These are phyloP conservation scores for Parastagonospora nodorum DNA, from an alignment of 2,329 filamentous ascomycete genomes.

Conservation along the genomic window DNA sequence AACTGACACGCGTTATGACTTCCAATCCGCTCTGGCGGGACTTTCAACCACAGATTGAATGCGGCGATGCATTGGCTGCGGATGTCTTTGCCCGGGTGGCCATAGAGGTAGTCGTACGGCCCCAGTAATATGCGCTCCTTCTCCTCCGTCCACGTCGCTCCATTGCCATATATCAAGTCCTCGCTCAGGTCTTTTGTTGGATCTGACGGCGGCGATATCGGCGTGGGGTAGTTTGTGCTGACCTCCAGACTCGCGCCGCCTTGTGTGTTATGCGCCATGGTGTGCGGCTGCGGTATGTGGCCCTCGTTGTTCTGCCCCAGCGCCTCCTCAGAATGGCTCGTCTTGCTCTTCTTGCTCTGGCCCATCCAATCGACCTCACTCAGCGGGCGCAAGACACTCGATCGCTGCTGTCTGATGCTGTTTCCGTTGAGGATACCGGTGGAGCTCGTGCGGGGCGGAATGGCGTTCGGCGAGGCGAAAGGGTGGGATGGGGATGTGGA, in stretches of 20 bases:
- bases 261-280: conserved; percentile 14
- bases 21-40: conserved; percentile 71
- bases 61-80: conserved; percentile 77
- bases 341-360: conserved; percentile 47
- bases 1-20: conserved; percentile 77
- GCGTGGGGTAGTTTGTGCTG: conserved; percentile 35
- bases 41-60: conserved; percentile 80
- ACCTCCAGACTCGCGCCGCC: conserved; percentile 8
- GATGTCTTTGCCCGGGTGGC: conserved; percentile 84
- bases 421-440: conserved; percentile 39
- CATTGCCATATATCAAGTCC: conserved; percentile 49
- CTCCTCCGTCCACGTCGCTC: conserved; percentile 66
- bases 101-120: conserved; percentile 79
- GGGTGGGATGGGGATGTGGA: conserved; percentile 29
- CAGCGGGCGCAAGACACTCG: conserved; percentile 43
- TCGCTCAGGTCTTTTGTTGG: conserved; percentile 37
- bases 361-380: conserved; percentile 48
- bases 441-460: conserved; percentile 47
- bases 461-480: conserved; percentile 47
- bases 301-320: conserved; percentile 7
- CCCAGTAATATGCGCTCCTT: conserved; percentile 80
- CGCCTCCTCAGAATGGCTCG: conserved; percentile 28
- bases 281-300: conserved; percentile 6
- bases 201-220: conserved; percentile 33
- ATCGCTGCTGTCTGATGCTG: conserved; percentile 30